Evolutionary conservation across 345 rosid species (phyloP), one percentile per base, ranked within the genome.

Genomic region (Syzygium jambos): DNA sequence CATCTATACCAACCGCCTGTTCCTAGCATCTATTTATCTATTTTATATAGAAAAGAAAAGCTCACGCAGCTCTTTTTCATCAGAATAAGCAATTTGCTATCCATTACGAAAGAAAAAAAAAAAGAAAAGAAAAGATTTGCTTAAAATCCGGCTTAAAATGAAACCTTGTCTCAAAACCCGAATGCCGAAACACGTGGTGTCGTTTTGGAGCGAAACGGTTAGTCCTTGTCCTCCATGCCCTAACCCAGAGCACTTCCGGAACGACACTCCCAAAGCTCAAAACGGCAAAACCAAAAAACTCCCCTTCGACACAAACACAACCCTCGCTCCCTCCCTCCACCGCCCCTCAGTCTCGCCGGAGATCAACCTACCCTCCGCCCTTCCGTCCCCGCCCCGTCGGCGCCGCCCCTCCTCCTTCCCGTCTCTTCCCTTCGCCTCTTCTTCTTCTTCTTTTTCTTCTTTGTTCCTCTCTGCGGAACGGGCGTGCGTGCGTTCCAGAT

Each of bases 1-100:
- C 0, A 2, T 13, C 0, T 0, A 63, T 5, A 29, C 2, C 23
- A 63, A 1, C 6, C 21, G 0, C 0, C 0, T 29, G 3, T 0
- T 63, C 2, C 11, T 63, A 63, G 2, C 5, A 3, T 63, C 15
- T 63, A 29, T 29, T 63, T 63, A 29, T 41, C 43, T 41, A 29
- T 63, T 29, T 6, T 1, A 6, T 29, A n/a, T 13, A 6, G 6
- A 61, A 59, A 61, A 27, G 16, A 14, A 13, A 61, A 61, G 17
- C 17, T n/a, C 2, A 4, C 73, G 68, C 9, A 13, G 8, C 2
- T n/a, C n/a, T 11, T 25, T 27, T 59, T 0, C 78, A 29, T 29
- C 0, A 15, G 22, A 1, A 15, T 29, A 17, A 54, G 56, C 56
- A 17, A 54, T 54, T 54, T 17, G 41, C 41, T 15, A 3, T n/a